Conservation (phyloP, 345 rosid genomes). For the Citrus mangshanensis region DNA sequence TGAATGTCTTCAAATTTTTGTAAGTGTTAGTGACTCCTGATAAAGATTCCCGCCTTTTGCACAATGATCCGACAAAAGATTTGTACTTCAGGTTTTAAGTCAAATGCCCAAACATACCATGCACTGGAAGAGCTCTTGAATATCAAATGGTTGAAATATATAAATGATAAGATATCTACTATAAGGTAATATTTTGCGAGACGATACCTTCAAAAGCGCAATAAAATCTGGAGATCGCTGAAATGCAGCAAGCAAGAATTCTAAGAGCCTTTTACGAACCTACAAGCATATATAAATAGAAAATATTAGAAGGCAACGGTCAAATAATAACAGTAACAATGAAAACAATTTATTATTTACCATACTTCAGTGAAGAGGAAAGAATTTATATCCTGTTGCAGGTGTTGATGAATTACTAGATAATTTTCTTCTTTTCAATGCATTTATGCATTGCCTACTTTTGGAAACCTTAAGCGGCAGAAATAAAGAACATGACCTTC, state of each 20-base stretch:
- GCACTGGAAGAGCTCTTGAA: neutral
- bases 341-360: neutral
- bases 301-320: neutral
- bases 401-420: neutral
- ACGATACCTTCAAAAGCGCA: slow-evolving; percentile 72
- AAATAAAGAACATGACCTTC: neutral
- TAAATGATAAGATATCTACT: too few relatives aligned
- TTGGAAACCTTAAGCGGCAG: neutral
- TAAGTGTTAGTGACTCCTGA: neutral
- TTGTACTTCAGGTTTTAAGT: neutral
- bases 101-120: neutral
- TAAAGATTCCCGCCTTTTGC: neutral
- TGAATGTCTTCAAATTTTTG: neutral
- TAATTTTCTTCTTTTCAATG: neutral
- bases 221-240: slow-evolving; percentile 78
- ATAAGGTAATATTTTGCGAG: neutral
- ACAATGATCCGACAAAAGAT: neutral
- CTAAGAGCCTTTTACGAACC: slow-evolving; percentile 80
- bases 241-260: slow-evolving; percentile 88
- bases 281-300: slow-evolving; percentile 23
- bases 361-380: neutral
- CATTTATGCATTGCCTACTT: neutral
- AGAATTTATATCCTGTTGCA: neutral
- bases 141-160: neutral
- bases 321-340: neutral